Conservation (phyloP, 2,329 filamentous ascomycete genomes). For the Microcyclosporella mali region DNA sequence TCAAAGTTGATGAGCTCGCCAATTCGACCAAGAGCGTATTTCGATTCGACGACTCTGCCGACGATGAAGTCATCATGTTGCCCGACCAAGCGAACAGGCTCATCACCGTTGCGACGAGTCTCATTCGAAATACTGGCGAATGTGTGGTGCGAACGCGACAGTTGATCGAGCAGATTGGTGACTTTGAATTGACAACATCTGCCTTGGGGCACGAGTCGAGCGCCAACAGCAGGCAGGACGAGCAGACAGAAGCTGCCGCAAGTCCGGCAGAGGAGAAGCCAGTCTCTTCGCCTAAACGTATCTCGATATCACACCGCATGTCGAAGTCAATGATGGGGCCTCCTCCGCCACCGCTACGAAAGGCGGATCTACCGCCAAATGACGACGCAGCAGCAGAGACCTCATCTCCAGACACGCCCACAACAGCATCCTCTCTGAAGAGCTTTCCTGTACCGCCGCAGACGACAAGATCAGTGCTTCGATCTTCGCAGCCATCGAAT, state of each 20-base stretch:
- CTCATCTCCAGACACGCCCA: constrained; percentile 6
- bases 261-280: background rate
- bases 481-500: constrained; percentile 13
- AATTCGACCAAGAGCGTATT: constrained; percentile 75
- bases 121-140: constrained; percentile 75
- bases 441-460: constrained; percentile 9
- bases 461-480: constrained; percentile 9
- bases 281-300: constrained; percentile 14
- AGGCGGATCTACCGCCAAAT: no score
- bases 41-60: constrained; percentile 58
- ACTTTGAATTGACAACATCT: constrained; percentile 24
- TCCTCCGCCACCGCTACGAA: constrained; percentile 3
- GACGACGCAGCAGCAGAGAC: background rate
- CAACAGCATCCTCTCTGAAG: constrained; percentile 5
- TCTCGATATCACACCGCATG: constrained; percentile 16
- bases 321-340: constrained; percentile 16
- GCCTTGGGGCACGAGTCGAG: constrained; percentile 1
- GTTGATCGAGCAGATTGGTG: constrained; percentile 70
- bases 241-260: background rate
- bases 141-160: constrained; percentile 81
- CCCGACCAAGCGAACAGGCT: constrained; percentile 40
- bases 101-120: constrained; percentile 25
- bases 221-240: background rate
- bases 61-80: constrained; percentile 70
- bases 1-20: constrained; percentile 72